A percentile compares a stretch with the other conserved stretches of the same genome.
These are phyloP conservation scores for Mycena rebaudengoi DNA, from an alignment of 768 basidiomycete species.

Conservation along the genomic window DNA sequence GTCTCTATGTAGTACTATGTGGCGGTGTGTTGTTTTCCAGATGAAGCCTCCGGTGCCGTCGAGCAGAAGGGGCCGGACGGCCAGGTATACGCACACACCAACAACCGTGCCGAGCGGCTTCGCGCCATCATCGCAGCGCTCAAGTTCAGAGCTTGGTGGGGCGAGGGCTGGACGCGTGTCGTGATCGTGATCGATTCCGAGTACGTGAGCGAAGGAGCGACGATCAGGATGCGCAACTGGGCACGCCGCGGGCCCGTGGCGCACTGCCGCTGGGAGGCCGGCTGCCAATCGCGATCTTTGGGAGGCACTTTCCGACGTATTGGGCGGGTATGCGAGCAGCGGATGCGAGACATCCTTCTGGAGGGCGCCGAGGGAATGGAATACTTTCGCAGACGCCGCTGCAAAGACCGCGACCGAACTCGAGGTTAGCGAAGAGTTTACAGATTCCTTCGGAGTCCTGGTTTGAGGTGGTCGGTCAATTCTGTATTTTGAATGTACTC, in stretches of 20 bases:
- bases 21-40: no score
- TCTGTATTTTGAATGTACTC: no score
- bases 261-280: slow-evolving; percentile 20
- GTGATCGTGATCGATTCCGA: slow-evolving; percentile 41
- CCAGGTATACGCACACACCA: slow-evolving; percentile 29
- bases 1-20: no score
- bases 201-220: slow-evolving; percentile 39
- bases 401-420: slow-evolving; percentile 23
- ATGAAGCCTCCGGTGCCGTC: not conserved
- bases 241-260: slow-evolving; percentile 31
- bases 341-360: slow-evolving; percentile 33
- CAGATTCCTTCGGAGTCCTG: not conserved
- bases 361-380: slow-evolving; percentile 29
- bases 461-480: slow-evolving; percentile 1
- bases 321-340: slow-evolving; percentile 23
- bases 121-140: slow-evolving; percentile 39
- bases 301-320: slow-evolving; percentile 25
- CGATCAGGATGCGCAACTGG: slow-evolving; percentile 34
- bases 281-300: slow-evolving; percentile 37
- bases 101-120: slow-evolving; percentile 47
- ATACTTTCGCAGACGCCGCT: slow-evolving; percentile 25
- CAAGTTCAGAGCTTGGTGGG: slow-evolving; percentile 32
- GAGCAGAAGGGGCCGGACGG: slow-evolving; percentile 7
- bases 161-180: slow-evolving; percentile 39
- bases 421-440: not conserved